phyloP scores from a whole-genome alignment of 768 basidiomycete species.

The Agaricus sinodeliciosus region DNA sequence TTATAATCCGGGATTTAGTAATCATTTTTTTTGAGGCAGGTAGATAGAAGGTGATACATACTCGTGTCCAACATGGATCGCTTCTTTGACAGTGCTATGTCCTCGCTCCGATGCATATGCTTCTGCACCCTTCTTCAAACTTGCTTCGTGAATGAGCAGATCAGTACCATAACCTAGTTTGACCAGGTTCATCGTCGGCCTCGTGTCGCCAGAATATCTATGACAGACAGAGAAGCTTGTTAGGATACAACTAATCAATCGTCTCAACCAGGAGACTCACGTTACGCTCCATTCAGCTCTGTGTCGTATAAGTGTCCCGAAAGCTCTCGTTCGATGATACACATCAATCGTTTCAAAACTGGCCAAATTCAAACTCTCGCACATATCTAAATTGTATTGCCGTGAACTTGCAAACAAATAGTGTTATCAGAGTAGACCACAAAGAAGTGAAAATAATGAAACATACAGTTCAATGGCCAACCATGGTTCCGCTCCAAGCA shows the following conservation, averaged over 20 bases:
- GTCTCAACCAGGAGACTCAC: conserved; percentile 33
- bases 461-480: conserved; percentile 31
- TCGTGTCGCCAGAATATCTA: conserved; percentile 91
- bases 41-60: neutral
- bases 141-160: conserved; percentile 90
- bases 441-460: neutral
- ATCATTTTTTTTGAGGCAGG: neutral
- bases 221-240: conserved; percentile 19
- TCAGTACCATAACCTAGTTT: conserved; percentile 61
- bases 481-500: conserved; percentile 41
- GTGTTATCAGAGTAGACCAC: neutral
- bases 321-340: conserved; percentile 65
- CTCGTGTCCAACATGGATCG: neutral
- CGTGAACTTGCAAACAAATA: conserved; percentile 29
- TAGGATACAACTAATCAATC: conserved; percentile 19
- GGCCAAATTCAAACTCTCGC: conserved; percentile 46
- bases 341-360: conserved; percentile 67
- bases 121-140: conserved; percentile 78
- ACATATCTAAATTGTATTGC: conserved; percentile 35
- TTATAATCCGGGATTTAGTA: conserved; percentile 20
- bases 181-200: conserved; percentile 64
- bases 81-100: neutral
- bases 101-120: conserved; percentile 21
- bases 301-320: conserved; percentile 65
- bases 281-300: conserved; percentile 69